Base-by-base conservation (phyloP, 2,329 filamentous ascomycete genomes). In the Penicillium psychrosexuale region DNA sequence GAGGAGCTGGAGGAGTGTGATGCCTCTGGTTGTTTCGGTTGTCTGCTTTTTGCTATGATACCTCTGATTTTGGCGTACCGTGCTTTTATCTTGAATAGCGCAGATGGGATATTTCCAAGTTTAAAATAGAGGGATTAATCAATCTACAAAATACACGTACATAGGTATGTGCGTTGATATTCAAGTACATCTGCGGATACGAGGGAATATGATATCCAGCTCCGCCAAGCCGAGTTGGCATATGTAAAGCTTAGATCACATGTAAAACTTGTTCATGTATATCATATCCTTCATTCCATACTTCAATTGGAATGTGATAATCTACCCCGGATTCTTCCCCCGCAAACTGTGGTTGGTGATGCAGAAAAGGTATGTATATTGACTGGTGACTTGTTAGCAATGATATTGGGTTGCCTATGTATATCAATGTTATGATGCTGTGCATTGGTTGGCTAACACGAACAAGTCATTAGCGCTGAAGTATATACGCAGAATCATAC, bases 241-340 rank as follows among this genome's bases (percentile, higher is more conserved):
- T 9, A 13, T 27, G 5, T 27, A 19, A 37, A 5, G 5, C 19
- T 28, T 2, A 8, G 19, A 11, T 31, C 12, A 8, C 7, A 9
- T 11, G 13, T 17, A 15, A 28, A 17, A 28, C 5, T 30, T 27
- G 17, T 19, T 13, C 19, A 19, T 19, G 19, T 24, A 22, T 24
- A 8, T 5, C 11, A 9, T 13, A 45, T 30, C 15, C 17, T 15
- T 36, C 27, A 48, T 56, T 56, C 38, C 27, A 27, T 33, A 38
- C 24, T 8, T 8, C 30, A 47, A 17, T n/a, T 42, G 44, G 53
- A 56, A 53, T 56, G 49, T 17, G 30, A 24, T 28, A 36, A 22
- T 24, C 22, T 51, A 47, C 53, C 53, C 53, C 53, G 22, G 42
- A 28, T 55, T 43, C 40, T 28, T 51, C 27, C 27, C 43, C 28